Evolutionary conservation across 257 asterid species (phyloP), one percentile per base, ranked within the genome.

Genomic region (Jacaranda copaia): DNA sequence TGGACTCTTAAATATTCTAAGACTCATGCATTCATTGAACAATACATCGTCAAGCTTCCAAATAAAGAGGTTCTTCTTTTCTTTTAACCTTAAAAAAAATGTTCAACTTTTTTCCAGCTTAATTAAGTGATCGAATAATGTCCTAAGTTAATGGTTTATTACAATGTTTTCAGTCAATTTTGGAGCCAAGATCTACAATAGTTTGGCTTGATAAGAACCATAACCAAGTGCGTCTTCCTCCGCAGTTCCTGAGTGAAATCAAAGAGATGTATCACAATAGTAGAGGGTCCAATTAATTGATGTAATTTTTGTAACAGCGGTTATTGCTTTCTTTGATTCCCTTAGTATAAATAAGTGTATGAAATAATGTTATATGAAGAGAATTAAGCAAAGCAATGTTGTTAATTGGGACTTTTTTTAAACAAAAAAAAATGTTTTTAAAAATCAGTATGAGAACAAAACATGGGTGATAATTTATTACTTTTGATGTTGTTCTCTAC

Each of bases 171-270:
- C 75, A 70, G 75, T 8, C 49, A 9, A 51, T 70, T 38, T 15
- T 70, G 18, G 35, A 52, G 42, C 51, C 51, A 14, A 40, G 51
- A 13, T 46, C 63, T 49, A 70, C 75, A 13, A 4, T 14, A 10
- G 75, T 70, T 52, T 70, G 75, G 75, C 75, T 70, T 5, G 40
- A 70, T 16, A 70, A 36, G 46, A 49, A 49, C 8, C 7, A 70
- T 70, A 63, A 63, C 13, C 75, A 63, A 1, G 10, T 70, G 55
- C 63, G 75, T 19, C 15, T 70, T 25, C 75, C 75, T 14, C 11
- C 25, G 5, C 2, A 2, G 63, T 2, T 32, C 3, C 8, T 59
- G 9, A 19, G 6, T 8, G 40, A 59, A 59, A 4, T 59, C 14
- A 9, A 4, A 1, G 3, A 59, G 0, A 2, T 19, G 5, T 18